Evolutionary conservation across 768 basidiomycete genomes (phyloP).

Genomic region (Lactarius quietus): DNA sequence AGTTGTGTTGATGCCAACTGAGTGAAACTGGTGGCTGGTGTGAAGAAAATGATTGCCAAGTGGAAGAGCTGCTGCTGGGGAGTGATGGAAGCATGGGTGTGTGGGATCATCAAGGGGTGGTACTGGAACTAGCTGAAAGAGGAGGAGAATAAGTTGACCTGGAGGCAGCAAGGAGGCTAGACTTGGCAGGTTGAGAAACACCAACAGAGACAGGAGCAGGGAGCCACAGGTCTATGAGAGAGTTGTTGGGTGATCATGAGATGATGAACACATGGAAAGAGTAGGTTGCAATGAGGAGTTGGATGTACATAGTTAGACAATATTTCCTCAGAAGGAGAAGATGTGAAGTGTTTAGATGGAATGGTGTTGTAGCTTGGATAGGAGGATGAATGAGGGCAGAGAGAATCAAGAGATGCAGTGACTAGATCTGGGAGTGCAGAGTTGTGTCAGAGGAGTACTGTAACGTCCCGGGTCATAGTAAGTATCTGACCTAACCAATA

Average conservation of each 20-base stretch:
- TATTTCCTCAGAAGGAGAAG: constrained; percentile 22
- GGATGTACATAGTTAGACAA: constrained; percentile 24
- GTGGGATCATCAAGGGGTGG: constrained; percentile 5
- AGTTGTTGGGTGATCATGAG: constrained; percentile 19
- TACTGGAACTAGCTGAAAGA: neutral
- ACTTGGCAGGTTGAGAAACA: constrained; percentile 11
- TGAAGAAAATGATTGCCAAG: constrained; percentile 6
- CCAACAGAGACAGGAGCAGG: constrained; percentile 8
- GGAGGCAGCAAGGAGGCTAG: neutral
- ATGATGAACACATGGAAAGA: constrained; percentile 19
- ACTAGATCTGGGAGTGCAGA: constrained; percentile 23
- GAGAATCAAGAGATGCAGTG: constrained; percentile 19
- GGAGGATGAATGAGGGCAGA: constrained; percentile 20
- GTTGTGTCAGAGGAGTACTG: constrained; percentile 22
- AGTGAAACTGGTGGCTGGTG: constrained; percentile 10
- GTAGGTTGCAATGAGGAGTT: constrained; percentile 11
- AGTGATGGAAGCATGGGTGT: constrained; percentile 17
- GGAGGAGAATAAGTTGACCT: constrained; percentile 5
- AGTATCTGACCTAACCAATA: too few species aligned
- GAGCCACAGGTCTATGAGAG: constrained; percentile 18
- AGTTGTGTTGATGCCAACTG: constrained; percentile 10
- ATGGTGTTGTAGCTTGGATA: constrained; percentile 26
- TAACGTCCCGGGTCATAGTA: too few species aligned
- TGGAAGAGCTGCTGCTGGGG: constrained; percentile 8
- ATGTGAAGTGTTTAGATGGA: constrained; percentile 21